Conservation (phyloP, 495 filamentous ascomycete genomes). For the Penicillium verhagenii region DNA sequence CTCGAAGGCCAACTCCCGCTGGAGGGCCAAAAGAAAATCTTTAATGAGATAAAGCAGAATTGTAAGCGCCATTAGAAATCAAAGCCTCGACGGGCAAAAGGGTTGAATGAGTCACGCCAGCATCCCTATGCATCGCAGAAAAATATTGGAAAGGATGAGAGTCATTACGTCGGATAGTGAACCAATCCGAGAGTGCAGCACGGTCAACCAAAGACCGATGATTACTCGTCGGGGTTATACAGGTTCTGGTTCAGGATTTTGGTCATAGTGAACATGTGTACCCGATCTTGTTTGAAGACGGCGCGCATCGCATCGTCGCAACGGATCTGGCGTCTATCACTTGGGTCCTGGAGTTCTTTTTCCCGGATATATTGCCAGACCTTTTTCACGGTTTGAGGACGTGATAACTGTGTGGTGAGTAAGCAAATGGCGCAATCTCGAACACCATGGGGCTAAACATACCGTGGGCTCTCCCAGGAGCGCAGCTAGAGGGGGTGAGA, state of each 20-base stretch:
- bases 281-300: conserved; percentile 84
- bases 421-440: conserved; percentile 3
- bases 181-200: neutral
- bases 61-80: neutral
- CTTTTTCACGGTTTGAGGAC: conserved; percentile 91
- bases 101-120: conserved; percentile 24
- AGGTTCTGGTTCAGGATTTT: conserved; percentile 70
- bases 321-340: conserved; percentile 83
- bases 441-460: conserved; percentile 14
- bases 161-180: conserved; percentile 17
- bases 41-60: neutral
- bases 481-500: conserved; percentile 64
- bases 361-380: conserved; percentile 93
- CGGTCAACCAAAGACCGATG: neutral
- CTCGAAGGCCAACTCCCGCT: conserved; percentile 40
- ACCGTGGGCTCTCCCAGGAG: conserved; percentile 63
- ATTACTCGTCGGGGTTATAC: conserved; percentile 62
- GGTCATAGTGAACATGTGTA: conserved; percentile 99
- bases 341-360: conserved; percentile 83
- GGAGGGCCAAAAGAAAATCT: conserved; percentile 29
- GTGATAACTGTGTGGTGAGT: conserved; percentile 62
- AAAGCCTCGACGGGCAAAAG: conserved; percentile 7
- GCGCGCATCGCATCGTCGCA: conserved; percentile 89
- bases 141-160: conserved; percentile 22
- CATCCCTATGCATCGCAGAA: conserved; percentile 33